Evolutionary conservation across 306 rosid species (phyloP).

Genomic region (Gastrolobium villosum): DNA sequence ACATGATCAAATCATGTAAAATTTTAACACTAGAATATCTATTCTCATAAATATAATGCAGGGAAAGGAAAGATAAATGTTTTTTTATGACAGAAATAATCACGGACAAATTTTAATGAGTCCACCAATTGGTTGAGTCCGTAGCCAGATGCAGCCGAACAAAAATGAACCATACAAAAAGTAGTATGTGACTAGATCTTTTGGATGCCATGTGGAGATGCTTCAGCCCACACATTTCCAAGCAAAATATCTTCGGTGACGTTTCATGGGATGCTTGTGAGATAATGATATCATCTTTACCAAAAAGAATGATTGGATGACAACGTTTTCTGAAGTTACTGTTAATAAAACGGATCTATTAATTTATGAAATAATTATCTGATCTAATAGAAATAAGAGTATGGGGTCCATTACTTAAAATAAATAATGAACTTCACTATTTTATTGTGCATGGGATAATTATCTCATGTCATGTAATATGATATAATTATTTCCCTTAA

Average conservation of each 20-base stretch:
- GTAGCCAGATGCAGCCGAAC: conserved; percentile 24
- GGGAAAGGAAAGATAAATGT: too few species aligned
- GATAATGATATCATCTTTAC: background rate
- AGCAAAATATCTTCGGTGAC: conserved; percentile 40
- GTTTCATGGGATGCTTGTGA: background rate
- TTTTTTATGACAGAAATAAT: background rate
- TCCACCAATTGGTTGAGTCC: conserved; percentile 14
- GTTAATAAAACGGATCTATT: too few species aligned
- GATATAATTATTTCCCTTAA: too few species aligned
- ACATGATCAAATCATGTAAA: too few species aligned
- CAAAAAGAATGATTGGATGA: background rate
- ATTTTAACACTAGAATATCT: background rate
- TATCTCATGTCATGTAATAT: too few species aligned
- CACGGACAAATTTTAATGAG: background rate
- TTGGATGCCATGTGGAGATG: conserved; percentile 48
- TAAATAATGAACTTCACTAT: too few species aligned
- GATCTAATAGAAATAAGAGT: too few species aligned
- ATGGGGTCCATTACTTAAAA: too few species aligned
- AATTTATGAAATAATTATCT: too few species aligned
- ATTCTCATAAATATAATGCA: too few species aligned
- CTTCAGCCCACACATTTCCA: background rate
- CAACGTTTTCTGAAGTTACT: background rate
- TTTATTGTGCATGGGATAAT: too few species aligned
- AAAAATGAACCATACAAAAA: conserved; percentile 5
- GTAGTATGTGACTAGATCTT: background rate